Evolutionary conservation across 768 basidiomycete genomes (phyloP), one percentile per base, ranked within the genome.

Genomic region (Porphyrellus cyaneotinctus): DNA sequence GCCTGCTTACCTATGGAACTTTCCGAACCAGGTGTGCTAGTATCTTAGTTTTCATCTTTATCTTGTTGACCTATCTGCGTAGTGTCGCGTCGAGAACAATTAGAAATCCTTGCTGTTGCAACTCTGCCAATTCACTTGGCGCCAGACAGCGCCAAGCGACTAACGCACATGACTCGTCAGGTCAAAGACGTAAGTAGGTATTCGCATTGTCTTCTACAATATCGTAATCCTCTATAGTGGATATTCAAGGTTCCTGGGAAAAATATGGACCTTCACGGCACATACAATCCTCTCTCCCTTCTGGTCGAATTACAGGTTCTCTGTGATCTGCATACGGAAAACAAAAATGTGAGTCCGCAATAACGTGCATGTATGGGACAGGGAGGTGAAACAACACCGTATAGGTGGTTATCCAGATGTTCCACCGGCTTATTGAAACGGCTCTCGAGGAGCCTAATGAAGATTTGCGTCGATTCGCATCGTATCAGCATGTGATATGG

Each of bases 401-500:
- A n/a, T 33, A 70, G 68, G 44, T 45, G 37, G 35, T 53, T 18
- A 43, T 42, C 8, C 53, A 60, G 49, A 35, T 57, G 6, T 57
- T 74, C 2, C 65, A 71, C 26, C 68, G 71, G 18, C 67, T 85
- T 31, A 65, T 81, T 33, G 61, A 70, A 22, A 49, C 74, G 11
- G 72, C 75, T 24, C 72, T 72, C 32, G 62, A 69, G 11, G 64
- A 70, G 35, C 63, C 64, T 8, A 47, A 57, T 14, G 59, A 64
- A 37, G 62, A 80, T 5, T 61, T 87, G 11, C 54, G 67, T 22
- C 78, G 76, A 50, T 65, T 85, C 32, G 68, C 78, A 13, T 63
- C 74, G 1, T 83, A 83, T 59, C 81, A 81, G 56, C 83, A 84
- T 56, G 65, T 82, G n/a, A 36, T 76, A 28, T 87, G 85, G 86